Conservation (phyloP, 441 rosid genomes). For the Monsonia emarginata region DNA sequence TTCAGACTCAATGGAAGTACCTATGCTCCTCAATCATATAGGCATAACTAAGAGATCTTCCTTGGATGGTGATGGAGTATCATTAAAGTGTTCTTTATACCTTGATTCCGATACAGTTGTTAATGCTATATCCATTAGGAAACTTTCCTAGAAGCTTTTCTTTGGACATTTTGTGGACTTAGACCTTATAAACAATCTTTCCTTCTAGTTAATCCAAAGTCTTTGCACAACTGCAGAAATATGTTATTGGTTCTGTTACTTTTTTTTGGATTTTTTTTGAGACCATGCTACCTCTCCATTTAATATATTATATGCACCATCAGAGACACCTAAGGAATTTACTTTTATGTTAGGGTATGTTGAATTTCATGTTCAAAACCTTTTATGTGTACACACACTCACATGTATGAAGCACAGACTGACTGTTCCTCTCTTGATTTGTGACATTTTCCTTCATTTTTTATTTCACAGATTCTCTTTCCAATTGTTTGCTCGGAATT, state of each 20-base stretch:
- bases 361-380: not conserved
- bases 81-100: not conserved
- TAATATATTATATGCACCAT: not conserved
- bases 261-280: conserved; percentile 1
- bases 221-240: not conserved
- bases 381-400: not conserved
- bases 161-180: conserved; percentile 1
- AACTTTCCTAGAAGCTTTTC: too few relatives aligned
- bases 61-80: not conserved
- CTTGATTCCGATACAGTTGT: not conserved
- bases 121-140: not conserved
- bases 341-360: conserved; percentile 1
- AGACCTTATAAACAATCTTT: not conserved
- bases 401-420: not conserved
- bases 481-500: conserved; percentile 46
- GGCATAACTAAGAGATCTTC: not conserved
- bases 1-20: not conserved
- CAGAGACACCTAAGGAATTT: not conserved
- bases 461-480: conserved; percentile 52
- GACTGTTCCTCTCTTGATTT: not conserved
- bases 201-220: not conserved
- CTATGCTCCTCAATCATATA: not conserved
- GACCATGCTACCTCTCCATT: not conserved
- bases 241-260: not conserved
- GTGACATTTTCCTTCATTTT: conserved; percentile 9